Base-by-base conservation (phyloP, 2,329 filamentous ascomycete genomes). In the Colletotrichum karsti region DNA sequence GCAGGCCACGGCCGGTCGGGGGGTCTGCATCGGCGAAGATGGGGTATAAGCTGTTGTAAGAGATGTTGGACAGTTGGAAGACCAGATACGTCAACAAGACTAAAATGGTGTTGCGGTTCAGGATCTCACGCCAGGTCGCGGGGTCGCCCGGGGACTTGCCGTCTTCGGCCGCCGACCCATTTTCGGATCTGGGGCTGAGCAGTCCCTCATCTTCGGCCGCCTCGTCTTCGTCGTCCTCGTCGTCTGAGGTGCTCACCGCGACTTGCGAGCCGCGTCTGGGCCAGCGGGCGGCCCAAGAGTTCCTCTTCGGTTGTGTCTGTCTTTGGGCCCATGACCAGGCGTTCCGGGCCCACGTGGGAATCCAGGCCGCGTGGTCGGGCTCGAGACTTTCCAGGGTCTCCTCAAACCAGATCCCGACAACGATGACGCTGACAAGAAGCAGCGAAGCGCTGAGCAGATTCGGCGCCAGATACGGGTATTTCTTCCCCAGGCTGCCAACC, bases 11-110 rank as follows among this genome's bases (percentile, higher is more conserved):
- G 18, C 96, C 96, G 0, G 91, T 91, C 0, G 96, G 96, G 0
- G 90, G 85, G 1, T 87, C 79, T 0, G 92, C 90, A 61, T 95
- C 91, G 1, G 92, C 93, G 74, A 98, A 99, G 60, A 98, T 95
- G 1, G 96, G 96, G 74, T 97, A 99, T 0, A 99, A 84, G 18
- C 93, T 95, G 80, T 97, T 98, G 86, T 95, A 99, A 4, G 94
- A 94, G 72, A 98, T 94, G 78, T 98, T 98, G 69, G 93, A 91
- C 5, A 99, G 86, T 75, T 98, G 95, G 76, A 98, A 99, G 55
- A 98, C 91, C 46, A 98, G 88, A 75, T 97, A 98, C 0, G 95
- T 97, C 58, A 89, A 78, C 6, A 99, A 87, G 0, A 99, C 87
- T 3, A 97, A 83, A 12, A 98, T 78, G 0, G 94, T 97, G 67